Evolutionary conservation across 2,329 filamentous ascomycete genomes (phyloP).

Genomic region (Bipolaris zeicola): DNA sequence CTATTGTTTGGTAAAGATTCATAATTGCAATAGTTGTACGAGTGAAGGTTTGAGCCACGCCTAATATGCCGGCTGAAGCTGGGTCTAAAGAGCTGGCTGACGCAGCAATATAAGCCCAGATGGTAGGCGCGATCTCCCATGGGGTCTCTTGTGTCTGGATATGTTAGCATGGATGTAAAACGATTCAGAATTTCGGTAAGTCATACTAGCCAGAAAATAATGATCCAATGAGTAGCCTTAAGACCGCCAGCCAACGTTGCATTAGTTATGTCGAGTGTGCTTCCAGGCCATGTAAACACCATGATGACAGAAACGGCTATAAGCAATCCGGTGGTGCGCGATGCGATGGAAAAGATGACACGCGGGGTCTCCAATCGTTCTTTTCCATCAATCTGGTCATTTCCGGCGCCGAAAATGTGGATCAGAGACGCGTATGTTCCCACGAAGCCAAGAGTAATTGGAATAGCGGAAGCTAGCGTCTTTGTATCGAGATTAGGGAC

Average conservation of each 20-base stretch:
- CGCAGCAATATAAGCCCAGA: conserved; percentile 2
- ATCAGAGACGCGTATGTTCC: background rate
- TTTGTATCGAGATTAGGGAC: background rate
- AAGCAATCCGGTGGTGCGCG: background rate
- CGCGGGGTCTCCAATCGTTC: background rate
- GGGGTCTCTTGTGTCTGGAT: background rate
- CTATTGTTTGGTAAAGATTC: background rate
- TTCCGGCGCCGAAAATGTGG: background rate
- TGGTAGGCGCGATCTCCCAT: conserved; percentile 5
- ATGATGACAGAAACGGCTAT: background rate
- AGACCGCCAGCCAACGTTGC: background rate
- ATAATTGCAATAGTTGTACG: background rate
- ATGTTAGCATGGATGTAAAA: background rate
- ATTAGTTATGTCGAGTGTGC: background rate
- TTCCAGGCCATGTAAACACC: background rate
- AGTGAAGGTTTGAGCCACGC: background rate
- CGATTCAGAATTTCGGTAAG: no score
- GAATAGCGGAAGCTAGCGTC: background rate
- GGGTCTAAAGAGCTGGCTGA: background rate
- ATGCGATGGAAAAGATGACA: background rate
- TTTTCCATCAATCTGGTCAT: background rate
- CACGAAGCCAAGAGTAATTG: background rate
- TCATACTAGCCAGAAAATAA: conserved; percentile 3
- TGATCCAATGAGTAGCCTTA: conserved; percentile 6
- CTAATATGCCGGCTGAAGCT: background rate